phyloP scores from a whole-genome alignment of 2,329 filamentous ascomycete species.

The Lasiodiplodia citricola region DNA sequence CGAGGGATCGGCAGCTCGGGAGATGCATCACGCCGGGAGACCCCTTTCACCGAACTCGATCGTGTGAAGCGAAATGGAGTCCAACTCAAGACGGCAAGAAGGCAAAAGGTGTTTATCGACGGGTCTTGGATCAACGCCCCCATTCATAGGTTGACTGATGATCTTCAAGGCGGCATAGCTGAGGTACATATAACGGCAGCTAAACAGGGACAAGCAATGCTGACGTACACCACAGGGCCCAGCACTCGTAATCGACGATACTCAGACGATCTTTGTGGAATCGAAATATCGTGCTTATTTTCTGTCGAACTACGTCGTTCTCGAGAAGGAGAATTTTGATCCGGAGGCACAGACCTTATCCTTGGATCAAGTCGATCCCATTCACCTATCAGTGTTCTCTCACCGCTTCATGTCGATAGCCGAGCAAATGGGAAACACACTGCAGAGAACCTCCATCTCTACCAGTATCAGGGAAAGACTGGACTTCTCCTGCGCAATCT shows the following conservation, averaged over 20 bases:
- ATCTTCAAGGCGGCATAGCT: no score
- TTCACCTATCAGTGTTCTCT: conserved; percentile 78
- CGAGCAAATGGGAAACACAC: conserved; percentile 79
- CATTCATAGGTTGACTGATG: no score
- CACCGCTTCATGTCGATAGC: conserved; percentile 87
- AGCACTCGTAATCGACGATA: conserved; percentile 46
- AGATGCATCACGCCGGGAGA: no score
- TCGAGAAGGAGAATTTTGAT: conserved; percentile 37
- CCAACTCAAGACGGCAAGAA: not conserved
- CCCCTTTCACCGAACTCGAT: no score
- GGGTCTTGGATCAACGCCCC: not conserved
- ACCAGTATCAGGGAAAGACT: conserved; percentile 70
- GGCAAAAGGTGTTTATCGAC: conserved; percentile 30
- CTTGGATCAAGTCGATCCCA: conserved; percentile 66
- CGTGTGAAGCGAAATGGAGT: no score
- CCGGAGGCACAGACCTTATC: not conserved
- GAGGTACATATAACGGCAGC: no score
- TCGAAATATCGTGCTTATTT: conserved; percentile 34
- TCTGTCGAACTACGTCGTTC: no score
- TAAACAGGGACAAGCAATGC: conserved; percentile 25
- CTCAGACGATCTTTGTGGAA: conserved; percentile 53
- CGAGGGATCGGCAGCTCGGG: conserved; percentile 6
- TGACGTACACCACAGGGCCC: conserved; percentile 33
- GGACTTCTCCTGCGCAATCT: conserved; percentile 37
- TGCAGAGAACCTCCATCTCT: conserved; percentile 80